These are phyloP conservation scores for Tolypocladium paradoxum DNA, from an alignment of 2,329 filamentous ascomycete species.

Conservation along the genomic window DNA sequence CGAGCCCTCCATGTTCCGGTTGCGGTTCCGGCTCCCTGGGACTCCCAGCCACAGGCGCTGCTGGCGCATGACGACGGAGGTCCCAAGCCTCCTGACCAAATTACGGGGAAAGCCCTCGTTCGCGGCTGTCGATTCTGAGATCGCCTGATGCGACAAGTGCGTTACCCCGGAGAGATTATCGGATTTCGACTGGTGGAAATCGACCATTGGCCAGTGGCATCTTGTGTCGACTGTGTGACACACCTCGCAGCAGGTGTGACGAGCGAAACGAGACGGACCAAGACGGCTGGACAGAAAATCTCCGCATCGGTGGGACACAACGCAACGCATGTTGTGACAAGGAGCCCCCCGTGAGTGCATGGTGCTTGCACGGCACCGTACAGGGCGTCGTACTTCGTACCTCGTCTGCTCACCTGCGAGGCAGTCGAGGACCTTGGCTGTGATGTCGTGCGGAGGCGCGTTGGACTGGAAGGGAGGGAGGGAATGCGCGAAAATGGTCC, in stretches of 20 bases:
- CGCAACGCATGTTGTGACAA: not conserved
- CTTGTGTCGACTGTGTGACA: not conserved
- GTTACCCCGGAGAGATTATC: not conserved
- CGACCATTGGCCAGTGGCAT: not conserved
- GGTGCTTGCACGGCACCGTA: not conserved
- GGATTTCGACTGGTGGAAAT: not conserved
- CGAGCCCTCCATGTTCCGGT: too few species aligned
- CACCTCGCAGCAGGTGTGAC: not conserved
- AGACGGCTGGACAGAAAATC: not conserved
- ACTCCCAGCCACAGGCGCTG: not conserved
- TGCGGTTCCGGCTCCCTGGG: not conserved
- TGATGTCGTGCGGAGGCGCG: not conserved
- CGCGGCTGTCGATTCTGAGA: not conserved
- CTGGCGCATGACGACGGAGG: not conserved
- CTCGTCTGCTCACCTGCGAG: not conserved
- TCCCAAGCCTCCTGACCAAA: not conserved
- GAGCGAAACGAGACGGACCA: not conserved
- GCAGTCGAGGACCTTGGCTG: not conserved
- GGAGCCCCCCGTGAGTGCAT: not conserved
- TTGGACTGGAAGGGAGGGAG: not conserved
- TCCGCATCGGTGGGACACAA: not conserved
- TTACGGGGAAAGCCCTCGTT: not conserved
- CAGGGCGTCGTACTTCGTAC: not conserved
- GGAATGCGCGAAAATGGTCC: not conserved
- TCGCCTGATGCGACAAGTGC: conserved; percentile 1